Evolutionary conservation across 2,329 filamentous ascomycete species (phyloP).

Genomic region (Immersiporthe knoxdaviesiana): DNA sequence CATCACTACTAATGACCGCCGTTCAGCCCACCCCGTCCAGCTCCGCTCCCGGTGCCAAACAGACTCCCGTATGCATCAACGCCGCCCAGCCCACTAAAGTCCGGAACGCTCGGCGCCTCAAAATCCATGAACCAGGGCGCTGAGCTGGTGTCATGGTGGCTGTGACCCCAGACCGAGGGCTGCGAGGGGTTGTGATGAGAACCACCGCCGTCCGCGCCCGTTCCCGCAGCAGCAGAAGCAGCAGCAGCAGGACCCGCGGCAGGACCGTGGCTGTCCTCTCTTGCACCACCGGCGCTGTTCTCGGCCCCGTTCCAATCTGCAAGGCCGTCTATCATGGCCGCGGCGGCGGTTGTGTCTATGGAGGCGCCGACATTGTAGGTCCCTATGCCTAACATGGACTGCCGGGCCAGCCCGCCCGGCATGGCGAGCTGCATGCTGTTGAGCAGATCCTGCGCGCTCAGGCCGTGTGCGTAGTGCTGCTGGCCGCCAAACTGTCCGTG

Average conservation of each 20-base stretch:
- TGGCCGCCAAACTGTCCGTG: slow-evolving; percentile 41
- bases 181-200: slow-evolving; percentile 31
- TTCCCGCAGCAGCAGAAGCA: slow-evolving; percentile 31
- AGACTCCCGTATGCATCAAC: slow-evolving; percentile 50
- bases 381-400: slow-evolving; percentile 60
- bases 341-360: slow-evolving; percentile 35
- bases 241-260: slow-evolving; percentile 33
- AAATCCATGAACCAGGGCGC: slow-evolving; percentile 91
- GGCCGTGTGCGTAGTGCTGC: slow-evolving; percentile 40
- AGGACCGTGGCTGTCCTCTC: slow-evolving; percentile 32
- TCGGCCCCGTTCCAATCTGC: slow-evolving; percentile 49
- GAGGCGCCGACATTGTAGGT: slow-evolving; percentile 38
- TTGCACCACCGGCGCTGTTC: slow-evolving; percentile 33
- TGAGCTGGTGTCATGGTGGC: slow-evolving; percentile 50
- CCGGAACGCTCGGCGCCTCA: slow-evolving; percentile 70
- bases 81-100: slow-evolving; percentile 47
- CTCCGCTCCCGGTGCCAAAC: slow-evolving; percentile 44
- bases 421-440: slow-evolving; percentile 39
- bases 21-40: slow-evolving; percentile 32
- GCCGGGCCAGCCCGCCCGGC: slow-evolving; percentile 50
- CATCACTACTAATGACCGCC: slow-evolving; percentile 31
- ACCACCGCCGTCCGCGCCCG: slow-evolving; percentile 10
- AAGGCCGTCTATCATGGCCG: slow-evolving; percentile 47
- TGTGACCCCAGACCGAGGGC: slow-evolving; percentile 37
- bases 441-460: slow-evolving; percentile 58